These are phyloP conservation scores for Pythium vanterpoolii DNA, from an alignment of 352 stramenopile species.

Conservation along the genomic window DNA sequence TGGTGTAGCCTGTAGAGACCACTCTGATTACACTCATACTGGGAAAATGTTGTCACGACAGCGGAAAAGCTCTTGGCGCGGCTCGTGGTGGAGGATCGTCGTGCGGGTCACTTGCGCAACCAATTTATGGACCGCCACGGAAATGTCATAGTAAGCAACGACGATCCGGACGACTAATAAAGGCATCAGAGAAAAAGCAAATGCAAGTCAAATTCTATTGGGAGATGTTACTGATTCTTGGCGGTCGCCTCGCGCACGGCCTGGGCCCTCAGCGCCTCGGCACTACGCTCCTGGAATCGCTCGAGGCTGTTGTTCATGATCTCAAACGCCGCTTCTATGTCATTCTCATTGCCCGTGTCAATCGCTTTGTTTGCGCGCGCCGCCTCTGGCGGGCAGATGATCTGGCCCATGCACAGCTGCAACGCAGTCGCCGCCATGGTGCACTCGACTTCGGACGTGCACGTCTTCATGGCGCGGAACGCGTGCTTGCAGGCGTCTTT, in stretches of 20 bases:
- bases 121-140: slow-evolving; percentile 56
- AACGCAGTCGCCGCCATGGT: slow-evolving; percentile 83
- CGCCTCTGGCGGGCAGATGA: slow-evolving; percentile 77
- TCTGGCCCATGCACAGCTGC: slow-evolving; percentile 86
- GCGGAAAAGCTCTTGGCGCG: slow-evolving; percentile 42
- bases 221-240: slow-evolving; percentile 23
- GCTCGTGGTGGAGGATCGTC: slow-evolving; percentile 45
- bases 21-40: neutral
- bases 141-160: slow-evolving; percentile 45
- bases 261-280: slow-evolving; percentile 68
- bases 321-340: slow-evolving; percentile 74
- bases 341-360: slow-evolving; percentile 52
- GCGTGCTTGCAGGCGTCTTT: slow-evolving; percentile 81
- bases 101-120: slow-evolving; percentile 47
- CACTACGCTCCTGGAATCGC: slow-evolving; percentile 76
- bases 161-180: slow-evolving; percentile 24
- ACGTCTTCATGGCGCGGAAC: slow-evolving; percentile 77
- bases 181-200: neutral
- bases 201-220: neutral
- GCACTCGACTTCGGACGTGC: slow-evolving; percentile 74
- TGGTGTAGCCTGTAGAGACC: neutral
- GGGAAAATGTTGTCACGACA: slow-evolving; percentile 9
- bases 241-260: slow-evolving; percentile 62
- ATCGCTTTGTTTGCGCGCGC: slow-evolving; percentile 65
- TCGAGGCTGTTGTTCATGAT: slow-evolving; percentile 74